Evolutionary conservation across 176 grass and related monocot genomes (phyloP).

Genomic region (Tuctoria greenei): DNA sequence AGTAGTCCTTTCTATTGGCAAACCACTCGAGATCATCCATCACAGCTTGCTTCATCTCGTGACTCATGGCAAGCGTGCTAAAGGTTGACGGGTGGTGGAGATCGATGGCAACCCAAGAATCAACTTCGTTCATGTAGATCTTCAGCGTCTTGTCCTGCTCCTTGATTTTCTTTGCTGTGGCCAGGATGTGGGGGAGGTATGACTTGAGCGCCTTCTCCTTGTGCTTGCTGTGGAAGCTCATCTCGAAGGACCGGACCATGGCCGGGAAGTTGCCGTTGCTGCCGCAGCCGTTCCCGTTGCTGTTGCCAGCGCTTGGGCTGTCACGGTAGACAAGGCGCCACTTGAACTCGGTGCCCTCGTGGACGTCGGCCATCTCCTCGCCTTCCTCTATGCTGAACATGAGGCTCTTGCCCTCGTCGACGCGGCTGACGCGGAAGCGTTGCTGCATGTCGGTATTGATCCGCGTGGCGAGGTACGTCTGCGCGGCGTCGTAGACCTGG

Average conservation of each 20-base stretch:
- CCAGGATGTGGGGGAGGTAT: slow-evolving; percentile 75
- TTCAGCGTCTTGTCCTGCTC: slow-evolving; percentile 66
- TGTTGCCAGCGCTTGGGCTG: background rate
- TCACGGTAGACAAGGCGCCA: slow-evolving; percentile 69
- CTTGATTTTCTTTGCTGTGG: slow-evolving; percentile 57
- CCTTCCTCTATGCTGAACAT: slow-evolving; percentile 68
- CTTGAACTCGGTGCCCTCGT: slow-evolving; percentile 70
- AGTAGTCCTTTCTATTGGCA: slow-evolving; percentile 75
- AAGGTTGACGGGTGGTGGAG: slow-evolving; percentile 88
- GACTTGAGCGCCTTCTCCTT: slow-evolving; percentile 57
- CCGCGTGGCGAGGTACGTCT: slow-evolving; percentile 64
- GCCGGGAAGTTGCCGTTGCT: slow-evolving; percentile 31
- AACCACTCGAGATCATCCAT: slow-evolving; percentile 83
- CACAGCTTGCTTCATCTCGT: slow-evolving; percentile 50
- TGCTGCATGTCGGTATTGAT: slow-evolving; percentile 71
- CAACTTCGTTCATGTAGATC: slow-evolving; percentile 85
- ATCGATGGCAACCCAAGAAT: slow-evolving; percentile 59
- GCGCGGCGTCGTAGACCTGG: slow-evolving; percentile 72
- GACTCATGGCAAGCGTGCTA: slow-evolving; percentile 74
- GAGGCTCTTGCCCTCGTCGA: slow-evolving; percentile 63
- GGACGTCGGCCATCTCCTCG: slow-evolving; percentile 81
- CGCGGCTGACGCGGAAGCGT: slow-evolving; percentile 64
- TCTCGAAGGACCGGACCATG: slow-evolving; percentile 65
- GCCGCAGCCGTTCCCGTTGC: slow-evolving; percentile 19
- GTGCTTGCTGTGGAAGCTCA: slow-evolving; percentile 76